Conservation (phyloP, 1,284 basidiomycete species). For the Naganishia cerealis region DNA sequence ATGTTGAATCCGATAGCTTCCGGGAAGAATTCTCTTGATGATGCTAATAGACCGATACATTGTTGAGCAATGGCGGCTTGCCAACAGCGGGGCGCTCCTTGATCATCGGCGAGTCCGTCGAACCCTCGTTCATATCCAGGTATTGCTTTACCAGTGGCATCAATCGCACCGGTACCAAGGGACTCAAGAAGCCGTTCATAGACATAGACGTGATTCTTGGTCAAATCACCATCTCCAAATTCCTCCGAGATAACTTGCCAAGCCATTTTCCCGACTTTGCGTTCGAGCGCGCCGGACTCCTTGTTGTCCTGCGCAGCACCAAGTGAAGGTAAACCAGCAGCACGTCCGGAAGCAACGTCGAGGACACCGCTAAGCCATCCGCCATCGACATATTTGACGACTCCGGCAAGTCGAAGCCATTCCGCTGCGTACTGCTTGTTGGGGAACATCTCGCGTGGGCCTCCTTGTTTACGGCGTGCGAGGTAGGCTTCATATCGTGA, state of each 20-base stretch:
- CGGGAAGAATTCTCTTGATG: slow-evolving; percentile 42
- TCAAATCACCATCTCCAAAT: slow-evolving; percentile 48
- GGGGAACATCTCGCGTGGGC: slow-evolving; percentile 44
- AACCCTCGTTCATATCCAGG: slow-evolving; percentile 38
- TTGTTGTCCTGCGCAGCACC: background rate
- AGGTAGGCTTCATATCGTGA: slow-evolving; percentile 41
- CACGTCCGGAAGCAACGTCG: slow-evolving; percentile 32
- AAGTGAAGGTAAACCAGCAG: background rate
- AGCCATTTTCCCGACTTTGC: slow-evolving; percentile 40
- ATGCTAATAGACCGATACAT: slow-evolving; percentile 41
- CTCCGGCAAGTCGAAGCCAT: slow-evolving; percentile 42
- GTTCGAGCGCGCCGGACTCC: slow-evolving; percentile 30
- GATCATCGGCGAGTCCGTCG: slow-evolving; percentile 37
- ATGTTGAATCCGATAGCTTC: slow-evolving; percentile 49
- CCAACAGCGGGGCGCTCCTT: slow-evolving; percentile 43
- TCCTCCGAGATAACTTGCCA: slow-evolving; percentile 51
- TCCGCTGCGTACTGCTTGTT: slow-evolving; percentile 37
- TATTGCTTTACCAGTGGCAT: slow-evolving; percentile 26
- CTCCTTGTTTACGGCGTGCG: slow-evolving; percentile 38
- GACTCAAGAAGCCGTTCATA: slow-evolving; percentile 40
- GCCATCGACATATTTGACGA: slow-evolving; percentile 49
- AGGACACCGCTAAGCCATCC: slow-evolving; percentile 40
- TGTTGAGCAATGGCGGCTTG: slow-evolving; percentile 46
- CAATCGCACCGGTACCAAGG: slow-evolving; percentile 30
- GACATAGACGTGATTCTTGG: slow-evolving; percentile 45